phyloP scores from a whole-genome alignment of 2,329 filamentous ascomycete species.

The Hawksworthiomyces lignivorus region DNA sequence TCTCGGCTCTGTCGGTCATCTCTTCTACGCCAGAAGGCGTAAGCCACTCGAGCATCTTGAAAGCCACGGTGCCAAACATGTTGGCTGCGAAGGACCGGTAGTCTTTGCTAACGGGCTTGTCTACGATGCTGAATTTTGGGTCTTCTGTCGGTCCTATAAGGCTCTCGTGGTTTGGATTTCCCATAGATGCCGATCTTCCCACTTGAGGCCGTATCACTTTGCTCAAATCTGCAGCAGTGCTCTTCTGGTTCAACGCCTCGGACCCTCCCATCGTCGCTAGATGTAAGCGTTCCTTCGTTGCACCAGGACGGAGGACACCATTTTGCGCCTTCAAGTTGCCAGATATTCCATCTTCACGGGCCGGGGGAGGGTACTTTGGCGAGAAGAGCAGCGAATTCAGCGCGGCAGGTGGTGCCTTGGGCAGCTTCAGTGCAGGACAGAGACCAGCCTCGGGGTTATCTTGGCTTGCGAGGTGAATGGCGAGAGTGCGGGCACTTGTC shows the following conservation, averaged over 20 bases:
- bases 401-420: slow-evolving; percentile 36
- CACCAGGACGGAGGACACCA: slow-evolving; percentile 2
- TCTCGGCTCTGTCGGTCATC: slow-evolving; percentile 34
- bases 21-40: slow-evolving; percentile 48
- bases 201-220: too few relatives aligned
- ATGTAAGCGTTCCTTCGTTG: slow-evolving; percentile 5
- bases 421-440: slow-evolving; percentile 46
- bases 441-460: slow-evolving; percentile 66
- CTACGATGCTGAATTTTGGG: slow-evolving; percentile 31
- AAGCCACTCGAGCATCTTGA: slow-evolving; percentile 66
- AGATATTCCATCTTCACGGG: too few relatives aligned
- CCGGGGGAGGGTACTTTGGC: slow-evolving; percentile 21
- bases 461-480: slow-evolving; percentile 71
- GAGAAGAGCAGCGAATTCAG: slow-evolving; percentile 40
- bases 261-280: too few relatives aligned
- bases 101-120: slow-evolving; percentile 44
- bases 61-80: slow-evolving; percentile 56
- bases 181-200: too few relatives aligned
- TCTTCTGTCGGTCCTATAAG: neutral
- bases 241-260: too few relatives aligned
- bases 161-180: too few relatives aligned
- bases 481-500: slow-evolving; percentile 73
- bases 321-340: slow-evolving; percentile 11
- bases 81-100: slow-evolving; percentile 55
- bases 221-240: too few relatives aligned